Base-by-base conservation (phyloP, 331 rosid species). In the Cydonia oblonga region DNA sequence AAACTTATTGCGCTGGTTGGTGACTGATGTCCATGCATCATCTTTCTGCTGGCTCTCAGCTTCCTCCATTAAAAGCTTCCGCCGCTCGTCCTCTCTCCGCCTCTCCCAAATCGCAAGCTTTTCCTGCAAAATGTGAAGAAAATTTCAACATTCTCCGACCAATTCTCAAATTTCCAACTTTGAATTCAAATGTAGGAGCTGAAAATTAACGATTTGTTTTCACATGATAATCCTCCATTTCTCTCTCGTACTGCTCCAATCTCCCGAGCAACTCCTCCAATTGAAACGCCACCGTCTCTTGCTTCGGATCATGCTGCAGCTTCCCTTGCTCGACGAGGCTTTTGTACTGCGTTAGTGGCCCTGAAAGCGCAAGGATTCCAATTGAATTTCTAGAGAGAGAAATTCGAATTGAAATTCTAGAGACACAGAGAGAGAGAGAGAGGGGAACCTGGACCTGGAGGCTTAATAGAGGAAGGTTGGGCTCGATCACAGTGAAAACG, bases 181-280 rank as follows among this genome's bases (percentile, higher is more conserved):
- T 9, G 18, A 57, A 57, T 52, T 7, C 23, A 52, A 18, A 19
- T 12, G 18, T 22, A 60, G n/a, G 35, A 25, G 16, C 35, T 61
- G 4, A 4, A 42, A 60, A 46, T 16, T 5, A 76, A 64, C 5
- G 40, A 56, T 20, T 8, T 4, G n/a, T n/a, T n/a, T 19, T 80
- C 87, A 93, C 97, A 80, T 87, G 95, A 84, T 89, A 93, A 30
- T 87, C 90, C 81, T 89, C 85, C 98, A 93, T 91, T 59, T 87
- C 91, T 75, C 75, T 85, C 81, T 93, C 98, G 78, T 93, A 89
- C 80, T 86, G 84, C 84, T 86, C 96, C 86, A 90, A 86, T 82
- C 96, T 91, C 73, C 89, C 86, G 57, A 93, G 87, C 83, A 93
- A 74, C 24, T 81, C 85, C 83, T 91, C 91, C 52, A 91, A 84